These are phyloP conservation scores for Bipolaris oryzae DNA, from an alignment of 2,329 filamentous ascomycete genomes.

Conservation along the genomic window DNA sequence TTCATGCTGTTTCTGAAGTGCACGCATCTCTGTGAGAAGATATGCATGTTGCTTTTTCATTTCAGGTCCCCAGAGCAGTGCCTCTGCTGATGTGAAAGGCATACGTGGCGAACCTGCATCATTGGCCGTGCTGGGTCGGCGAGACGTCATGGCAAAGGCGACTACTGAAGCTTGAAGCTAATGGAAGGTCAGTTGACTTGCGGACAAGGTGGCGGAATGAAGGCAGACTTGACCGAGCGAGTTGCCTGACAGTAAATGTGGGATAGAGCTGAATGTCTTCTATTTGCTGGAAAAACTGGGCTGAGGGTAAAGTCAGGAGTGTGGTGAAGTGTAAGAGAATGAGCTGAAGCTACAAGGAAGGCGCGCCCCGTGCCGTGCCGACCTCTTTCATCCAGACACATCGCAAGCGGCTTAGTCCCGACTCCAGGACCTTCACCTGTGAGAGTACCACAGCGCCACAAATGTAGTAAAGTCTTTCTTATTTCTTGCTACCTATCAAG, in stretches of 20 bases:
- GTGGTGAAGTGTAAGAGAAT: constrained; percentile 4
- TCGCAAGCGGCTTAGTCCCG: no score
- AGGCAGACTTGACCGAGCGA: not conserved
- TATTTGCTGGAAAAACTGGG: not conserved
- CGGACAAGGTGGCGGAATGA: not conserved
- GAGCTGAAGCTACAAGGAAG: no score
- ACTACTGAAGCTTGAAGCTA: not conserved
- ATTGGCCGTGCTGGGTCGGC: constrained; percentile 17
- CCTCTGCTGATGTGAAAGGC: constrained; percentile 28
- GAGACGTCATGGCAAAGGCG: constrained; percentile 6
- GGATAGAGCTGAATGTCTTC: not conserved
- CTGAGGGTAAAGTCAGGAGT: not conserved
- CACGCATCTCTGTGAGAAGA: constrained; percentile 44
- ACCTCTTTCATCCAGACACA: no score
- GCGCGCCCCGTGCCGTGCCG: no score
- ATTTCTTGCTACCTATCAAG: constrained; percentile 37
- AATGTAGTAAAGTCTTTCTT: constrained; percentile 33
- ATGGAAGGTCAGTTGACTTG: not conserved
- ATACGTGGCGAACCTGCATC: constrained; percentile 17
- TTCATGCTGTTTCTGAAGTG: constrained; percentile 38
- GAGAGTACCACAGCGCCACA: not conserved
- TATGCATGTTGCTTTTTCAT: constrained; percentile 47
- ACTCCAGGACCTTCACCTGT: no score
- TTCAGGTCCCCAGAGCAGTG: constrained; percentile 51
- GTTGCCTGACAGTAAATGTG: not conserved